Evolutionary conservation across 192 early-diverging fungal genomes (phyloP), one percentile per base, ranked within the genome.

Genomic region (Linnemannia exigua): DNA sequence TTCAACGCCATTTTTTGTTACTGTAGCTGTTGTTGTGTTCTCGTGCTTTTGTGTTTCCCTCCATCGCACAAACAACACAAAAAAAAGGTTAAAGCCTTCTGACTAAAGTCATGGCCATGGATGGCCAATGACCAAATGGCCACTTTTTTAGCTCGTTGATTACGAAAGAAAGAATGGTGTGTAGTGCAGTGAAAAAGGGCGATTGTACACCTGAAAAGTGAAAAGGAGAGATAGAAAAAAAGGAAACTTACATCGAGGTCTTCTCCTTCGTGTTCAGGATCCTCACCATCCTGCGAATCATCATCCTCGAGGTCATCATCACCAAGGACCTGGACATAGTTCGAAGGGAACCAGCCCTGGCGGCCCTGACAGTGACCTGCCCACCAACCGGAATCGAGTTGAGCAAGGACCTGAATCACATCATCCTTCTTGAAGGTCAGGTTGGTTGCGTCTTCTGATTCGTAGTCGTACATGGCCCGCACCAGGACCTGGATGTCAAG

Each of bases 331-430:
- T 91, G 87, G 51, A 96, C 94, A 89, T 96, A 96, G 89, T 97
- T 96, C 36, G 94, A 94, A 15, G 96, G 96, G 89, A 97, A 97
- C 96, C 96, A 95, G 31, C 98, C 98, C 61, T 96, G 92, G 77
- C 92, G 88, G 66, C 91, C 93, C 70, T 91, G 91, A 81, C 94
- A 95, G 74, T 94, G 84, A 20, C 98, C 98, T 79, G 98, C 97
- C 98, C 98, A 99, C 98, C 98, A 99, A 19, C 98, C 98, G 1
- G 96, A 96, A 75, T 95, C 93, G 38, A 99, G 94, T 76, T 96
- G 95, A 14, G 93, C 94, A 14, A 98, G 88, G 9, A 99, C 98
- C 77, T 97, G 94, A 81, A 99, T 97, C 74, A 95, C 88, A 80
- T 98, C 96, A 74, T 95, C 97, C 75, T 93, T 90, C 71, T 92